phyloP scores from a whole-genome alignment of 176 grass and related monocot genomes.

The Pontederia paniculata region DNA sequence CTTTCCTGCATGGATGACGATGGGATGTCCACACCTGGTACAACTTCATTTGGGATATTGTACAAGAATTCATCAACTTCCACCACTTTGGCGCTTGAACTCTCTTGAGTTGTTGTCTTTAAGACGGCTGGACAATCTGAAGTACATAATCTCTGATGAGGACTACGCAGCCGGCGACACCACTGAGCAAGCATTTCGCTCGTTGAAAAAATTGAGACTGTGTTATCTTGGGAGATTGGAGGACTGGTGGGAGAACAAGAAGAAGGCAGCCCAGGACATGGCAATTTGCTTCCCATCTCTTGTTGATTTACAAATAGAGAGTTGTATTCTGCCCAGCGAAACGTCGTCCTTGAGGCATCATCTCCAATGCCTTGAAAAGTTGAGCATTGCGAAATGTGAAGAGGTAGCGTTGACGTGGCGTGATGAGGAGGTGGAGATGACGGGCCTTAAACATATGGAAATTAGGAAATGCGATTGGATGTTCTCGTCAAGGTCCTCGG shows the following conservation, averaged over 20 bases:
- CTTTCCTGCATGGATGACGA: constrained; percentile 16
- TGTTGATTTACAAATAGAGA: neutral
- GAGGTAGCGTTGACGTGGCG: neutral
- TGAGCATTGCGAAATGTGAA: neutral
- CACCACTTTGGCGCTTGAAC: constrained; percentile 15
- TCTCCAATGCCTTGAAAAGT: neutral
- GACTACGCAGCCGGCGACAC: no score
- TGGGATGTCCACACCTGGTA: neutral
- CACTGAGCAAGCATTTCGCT: neutral
- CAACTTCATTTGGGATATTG: neutral
- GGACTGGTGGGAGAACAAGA: neutral
- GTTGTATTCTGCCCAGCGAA: neutral
- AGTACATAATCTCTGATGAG: neutral
- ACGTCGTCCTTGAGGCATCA: neutral
- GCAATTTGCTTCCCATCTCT: neutral
- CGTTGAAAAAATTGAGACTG: neutral
- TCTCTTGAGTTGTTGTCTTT: constrained; percentile 1
- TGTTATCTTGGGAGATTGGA: neutral
- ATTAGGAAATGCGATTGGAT: no score
- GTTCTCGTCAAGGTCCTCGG: neutral
- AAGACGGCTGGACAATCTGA: neutral
- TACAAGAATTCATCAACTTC: neutral
- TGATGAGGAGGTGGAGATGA: neutral
- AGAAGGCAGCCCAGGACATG: neutral
- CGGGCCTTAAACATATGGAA: neutral